Evolutionary conservation across 2,329 filamentous ascomycete species (phyloP).

Genomic region (Clonostachys rhizophaga): DNA sequence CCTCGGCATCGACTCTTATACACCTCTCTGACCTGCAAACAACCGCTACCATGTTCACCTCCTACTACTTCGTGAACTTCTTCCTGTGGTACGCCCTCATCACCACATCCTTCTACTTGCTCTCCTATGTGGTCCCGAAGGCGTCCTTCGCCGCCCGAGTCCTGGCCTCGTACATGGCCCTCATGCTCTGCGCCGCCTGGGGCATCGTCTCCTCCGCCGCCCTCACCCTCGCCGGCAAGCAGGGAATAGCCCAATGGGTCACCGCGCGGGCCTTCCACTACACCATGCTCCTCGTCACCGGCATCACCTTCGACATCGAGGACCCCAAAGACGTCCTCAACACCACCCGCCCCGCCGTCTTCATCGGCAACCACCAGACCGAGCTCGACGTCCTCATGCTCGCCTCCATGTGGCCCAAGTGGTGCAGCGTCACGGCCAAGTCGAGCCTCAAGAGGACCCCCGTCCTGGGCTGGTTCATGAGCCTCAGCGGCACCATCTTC

Average conservation of each 20-base stretch:
- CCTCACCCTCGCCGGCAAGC: constrained; percentile 67
- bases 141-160: constrained; percentile 66
- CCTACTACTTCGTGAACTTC: constrained; percentile 37
- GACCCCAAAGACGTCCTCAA: constrained; percentile 60
- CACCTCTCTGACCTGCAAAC: too few relatives aligned
- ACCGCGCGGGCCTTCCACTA: constrained; percentile 75
- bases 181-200: constrained; percentile 60
- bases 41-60: constrained; percentile 25
- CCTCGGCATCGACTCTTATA: too few relatives aligned
- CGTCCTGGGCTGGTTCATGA: constrained; percentile 93
- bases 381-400: constrained; percentile 94
- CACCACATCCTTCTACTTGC: constrained; percentile 53
- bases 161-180: constrained; percentile 59
- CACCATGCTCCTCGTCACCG: constrained; percentile 69
- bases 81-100: constrained; percentile 45
- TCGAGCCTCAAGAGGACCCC: constrained; percentile 73
- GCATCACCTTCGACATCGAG: constrained; percentile 71
- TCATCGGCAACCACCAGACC: constrained; percentile 93
- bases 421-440: constrained; percentile 93
- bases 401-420: constrained; percentile 81
- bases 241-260: constrained; percentile 80
- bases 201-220: constrained; percentile 71
- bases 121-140: constrained; percentile 52
- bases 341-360: constrained; percentile 74
- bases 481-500: constrained; percentile 84